Evolutionary conservation across 2,329 filamentous ascomycete genomes (phyloP), one percentile per base, ranked within the genome.

Genomic region (Ciborinia camelliae): DNA sequence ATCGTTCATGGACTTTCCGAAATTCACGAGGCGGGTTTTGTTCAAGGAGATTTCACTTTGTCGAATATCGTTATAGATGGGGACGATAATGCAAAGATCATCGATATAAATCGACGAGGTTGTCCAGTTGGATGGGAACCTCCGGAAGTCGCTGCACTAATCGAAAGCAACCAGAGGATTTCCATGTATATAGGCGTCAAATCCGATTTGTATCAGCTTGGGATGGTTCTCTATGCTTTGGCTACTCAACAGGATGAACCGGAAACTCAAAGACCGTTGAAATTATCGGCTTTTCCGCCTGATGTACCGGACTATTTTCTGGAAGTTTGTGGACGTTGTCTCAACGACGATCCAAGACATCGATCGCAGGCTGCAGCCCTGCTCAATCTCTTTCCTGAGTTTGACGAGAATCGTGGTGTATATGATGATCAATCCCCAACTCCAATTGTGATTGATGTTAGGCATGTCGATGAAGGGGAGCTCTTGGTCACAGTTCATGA

Each of bases 161-260:
- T 98, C 67, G 88, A 94, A 69, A 93, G 88, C 76, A 91, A 90
- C 65, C 93, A 97, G 76, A 86, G 92, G 37, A 93, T 99, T 62
- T 90, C 91, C 53, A 97, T 98, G 89, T 97, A 96, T 74, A 98
- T 99, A 74, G 94, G 95, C 15, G 92, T 97, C 75, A 99, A 99
- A 78, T 97, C 94, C 0, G 95, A 99, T 77, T 81, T 99, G 1
- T 99, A 90, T 73, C 95, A 99, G 77, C 83, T 98, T 6, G 95
- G 95, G 6, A 99, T 99, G 95, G 73, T 97, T 2, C 80, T 99
- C 3, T 99, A 94, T 92, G 92, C 91, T 28, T 79, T 99, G 53
- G 94, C 92, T 1, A 90, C 89, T 73, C 86, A 94, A 70, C 86
- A 93, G 64, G 94, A 98, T 72, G 94, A 98, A 73, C 95, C 95